These are phyloP conservation scores for Viridothelium virens DNA, from an alignment of 495 filamentous ascomycete species.

Conservation along the genomic window DNA sequence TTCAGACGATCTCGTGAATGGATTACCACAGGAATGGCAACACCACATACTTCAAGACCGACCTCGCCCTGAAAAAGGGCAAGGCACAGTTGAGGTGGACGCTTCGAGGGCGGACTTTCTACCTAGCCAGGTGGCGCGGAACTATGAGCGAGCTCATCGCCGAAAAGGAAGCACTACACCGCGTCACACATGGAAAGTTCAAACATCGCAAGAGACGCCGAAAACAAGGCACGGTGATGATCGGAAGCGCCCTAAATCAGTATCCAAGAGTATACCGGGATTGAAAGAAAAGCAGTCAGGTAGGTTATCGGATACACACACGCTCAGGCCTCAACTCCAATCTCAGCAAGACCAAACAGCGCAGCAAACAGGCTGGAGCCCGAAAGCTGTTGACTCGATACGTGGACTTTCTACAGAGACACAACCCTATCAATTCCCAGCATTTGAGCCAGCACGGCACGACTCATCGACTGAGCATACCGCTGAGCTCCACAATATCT, in stretches of 20 bases:
- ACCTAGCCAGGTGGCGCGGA: neutral
- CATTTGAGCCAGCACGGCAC: neutral
- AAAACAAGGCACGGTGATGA: neutral
- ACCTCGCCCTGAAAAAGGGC: no score
- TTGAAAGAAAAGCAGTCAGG: neutral
- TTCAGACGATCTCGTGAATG: neutral
- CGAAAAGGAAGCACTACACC: neutral
- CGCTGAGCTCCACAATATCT: no score
- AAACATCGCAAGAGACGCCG: neutral
- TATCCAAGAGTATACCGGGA: neutral
- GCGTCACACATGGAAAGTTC: neutral
- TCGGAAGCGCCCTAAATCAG: neutral
- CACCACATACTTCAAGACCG: neutral
- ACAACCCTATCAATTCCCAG: neutral
- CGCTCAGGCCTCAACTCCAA: no score
- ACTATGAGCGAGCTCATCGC: neutral
- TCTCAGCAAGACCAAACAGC: neutral
- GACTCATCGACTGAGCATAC: no score
- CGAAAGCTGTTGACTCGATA: neutral
- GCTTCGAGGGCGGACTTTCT: neutral
- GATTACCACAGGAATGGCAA: neutral
- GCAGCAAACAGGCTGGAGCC: neutral
- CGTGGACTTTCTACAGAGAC: neutral
- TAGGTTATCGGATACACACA: neutral
- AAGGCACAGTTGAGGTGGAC: neutral